phyloP scores from a whole-genome alignment of 192 early-diverging fungal genomes.

The Coemansia sp. region DNA sequence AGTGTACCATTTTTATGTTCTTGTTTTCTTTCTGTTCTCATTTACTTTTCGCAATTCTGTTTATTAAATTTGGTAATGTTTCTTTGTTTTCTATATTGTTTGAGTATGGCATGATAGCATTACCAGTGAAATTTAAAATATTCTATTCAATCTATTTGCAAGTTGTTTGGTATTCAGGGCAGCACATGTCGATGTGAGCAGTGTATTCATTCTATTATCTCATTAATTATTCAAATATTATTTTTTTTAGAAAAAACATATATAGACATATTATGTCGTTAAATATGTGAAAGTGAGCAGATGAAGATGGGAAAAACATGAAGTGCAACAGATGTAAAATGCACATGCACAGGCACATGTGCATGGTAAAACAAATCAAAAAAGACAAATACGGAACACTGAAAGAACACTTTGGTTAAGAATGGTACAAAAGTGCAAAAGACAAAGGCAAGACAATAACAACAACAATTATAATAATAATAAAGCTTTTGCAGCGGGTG shows the following conservation, averaged over 20 bases:
- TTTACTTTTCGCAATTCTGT: not conserved
- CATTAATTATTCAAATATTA: not conserved
- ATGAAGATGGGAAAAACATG: not conserved
- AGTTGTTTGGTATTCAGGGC: not conserved
- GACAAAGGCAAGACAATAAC: not conserved
- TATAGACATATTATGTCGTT: slow-evolving; percentile 6
- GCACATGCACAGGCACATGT: not conserved
- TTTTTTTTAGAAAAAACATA: not conserved
- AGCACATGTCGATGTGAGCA: not conserved
- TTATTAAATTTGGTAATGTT: not conserved
- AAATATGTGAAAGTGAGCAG: not conserved
- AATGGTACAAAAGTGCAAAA: not conserved
- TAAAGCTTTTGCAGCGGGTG: too few relatives aligned
- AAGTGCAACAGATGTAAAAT: not conserved
- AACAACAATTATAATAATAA: too few relatives aligned
- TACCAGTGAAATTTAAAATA: not conserved
- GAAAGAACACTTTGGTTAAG: not conserved
- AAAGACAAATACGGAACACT: not conserved
- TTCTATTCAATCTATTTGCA: not conserved
- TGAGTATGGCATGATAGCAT: not conserved
- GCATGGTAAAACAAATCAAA: not conserved
- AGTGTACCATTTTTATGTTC: not conserved
- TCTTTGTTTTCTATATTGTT: not conserved
- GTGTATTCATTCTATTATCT: not conserved
- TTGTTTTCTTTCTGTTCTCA: not conserved